Conservation (phyloP, 305 asterid species). For the Fraxinus greggii region DNA sequence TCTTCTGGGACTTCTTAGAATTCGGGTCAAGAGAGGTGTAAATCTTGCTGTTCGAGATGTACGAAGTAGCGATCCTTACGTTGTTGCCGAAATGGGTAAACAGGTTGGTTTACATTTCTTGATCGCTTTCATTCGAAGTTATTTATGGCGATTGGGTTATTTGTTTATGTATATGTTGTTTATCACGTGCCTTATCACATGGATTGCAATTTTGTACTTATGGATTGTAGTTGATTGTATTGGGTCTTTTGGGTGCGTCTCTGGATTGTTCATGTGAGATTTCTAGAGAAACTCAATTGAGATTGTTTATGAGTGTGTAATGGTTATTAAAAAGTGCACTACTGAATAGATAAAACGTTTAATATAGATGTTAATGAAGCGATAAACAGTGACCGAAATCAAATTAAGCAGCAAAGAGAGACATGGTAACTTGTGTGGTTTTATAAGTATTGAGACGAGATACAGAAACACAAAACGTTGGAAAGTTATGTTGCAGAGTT, state of each 20-base stretch:
- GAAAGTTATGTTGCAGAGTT: not conserved
- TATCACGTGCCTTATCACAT: not conserved
- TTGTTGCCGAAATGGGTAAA: conserved; percentile 63
- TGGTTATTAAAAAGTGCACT: not conserved
- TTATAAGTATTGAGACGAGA: not conserved
- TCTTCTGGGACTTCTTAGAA: conserved; percentile 71
- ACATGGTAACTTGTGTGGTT: not conserved
- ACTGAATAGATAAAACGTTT: not conserved
- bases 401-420: not conserved
- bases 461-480: not conserved
- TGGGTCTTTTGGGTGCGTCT: not conserved
- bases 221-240: not conserved
- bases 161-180: not conserved
- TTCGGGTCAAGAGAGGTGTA: conserved; percentile 72
- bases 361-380: too few relatives aligned
- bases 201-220: not conserved
- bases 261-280: not conserved
- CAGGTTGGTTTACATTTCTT: conserved; percentile 43
- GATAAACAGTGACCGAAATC: not conserved
- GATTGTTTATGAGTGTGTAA: not conserved
- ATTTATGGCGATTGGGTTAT: not conserved
- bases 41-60: conserved; percentile 95
- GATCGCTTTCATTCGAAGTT: not conserved
- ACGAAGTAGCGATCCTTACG: conserved; percentile 86
- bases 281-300: not conserved